These are phyloP conservation scores for Selenicereus undatus DNA, from an alignment of 148 eudicot genomes.

Conservation along the genomic window DNA sequence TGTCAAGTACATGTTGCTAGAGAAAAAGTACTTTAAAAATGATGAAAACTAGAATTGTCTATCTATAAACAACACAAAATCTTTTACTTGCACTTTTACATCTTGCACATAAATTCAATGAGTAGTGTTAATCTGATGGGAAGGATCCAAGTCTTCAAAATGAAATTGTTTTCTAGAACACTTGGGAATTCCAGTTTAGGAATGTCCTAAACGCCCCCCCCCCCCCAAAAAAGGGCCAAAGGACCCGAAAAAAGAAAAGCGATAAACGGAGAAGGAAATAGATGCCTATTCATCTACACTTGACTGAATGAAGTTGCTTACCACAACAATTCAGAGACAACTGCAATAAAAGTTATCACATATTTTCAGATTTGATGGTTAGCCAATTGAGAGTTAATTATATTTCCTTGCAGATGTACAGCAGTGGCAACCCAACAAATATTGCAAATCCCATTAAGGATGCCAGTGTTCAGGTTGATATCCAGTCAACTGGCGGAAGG, in stretches of 20 bases:
- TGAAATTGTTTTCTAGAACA: neutral
- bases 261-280: neutral
- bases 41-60: no score
- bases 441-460: slow-evolving; percentile 92
- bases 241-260: neutral
- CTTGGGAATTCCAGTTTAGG: neutral
- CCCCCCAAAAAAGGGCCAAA: no score
- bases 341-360: no score
- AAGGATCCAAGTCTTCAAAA: neutral
- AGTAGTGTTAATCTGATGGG: neutral
- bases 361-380: neutral
- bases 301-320: neutral
- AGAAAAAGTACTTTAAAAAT: no score
- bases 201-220: neutral
- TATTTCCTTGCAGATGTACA: slow-evolving; percentile 74
- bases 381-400: slow-evolving; percentile 2
- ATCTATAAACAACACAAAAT: no score
- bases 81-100: neutral
- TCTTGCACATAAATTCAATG: neutral
- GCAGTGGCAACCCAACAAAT: slow-evolving; percentile 98
- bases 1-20: no score
- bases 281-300: neutral
- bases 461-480: slow-evolving; percentile 86
- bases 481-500: slow-evolving; percentile 74
- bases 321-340: neutral